Evolutionary conservation across 1,284 basidiomycete genomes (phyloP).

Genomic region (Kwoniella shivajii): DNA sequence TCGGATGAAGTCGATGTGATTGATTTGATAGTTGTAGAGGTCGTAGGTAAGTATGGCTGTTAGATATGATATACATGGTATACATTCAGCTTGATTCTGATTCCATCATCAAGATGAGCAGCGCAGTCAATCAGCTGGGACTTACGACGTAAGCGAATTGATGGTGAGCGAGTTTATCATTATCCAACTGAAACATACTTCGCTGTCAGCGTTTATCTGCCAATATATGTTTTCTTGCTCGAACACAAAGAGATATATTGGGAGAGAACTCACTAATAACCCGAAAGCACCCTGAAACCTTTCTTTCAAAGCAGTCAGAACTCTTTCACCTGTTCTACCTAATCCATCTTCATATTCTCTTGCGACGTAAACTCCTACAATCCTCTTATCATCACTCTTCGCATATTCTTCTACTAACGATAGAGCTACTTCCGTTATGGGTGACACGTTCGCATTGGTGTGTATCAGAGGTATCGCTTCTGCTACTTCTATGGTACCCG

Average conservation of each 20-base stretch:
- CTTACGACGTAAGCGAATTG: conserved; percentile 39
- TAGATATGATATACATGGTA: too few species aligned
- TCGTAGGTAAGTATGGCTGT: conserved; percentile 17
- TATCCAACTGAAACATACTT: conserved; percentile 41
- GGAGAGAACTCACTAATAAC: conserved; percentile 35
- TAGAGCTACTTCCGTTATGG: conserved; percentile 49
- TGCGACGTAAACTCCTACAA: conserved; percentile 52
- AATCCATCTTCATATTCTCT: conserved; percentile 26
- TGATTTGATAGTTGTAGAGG: conserved; percentile 12
- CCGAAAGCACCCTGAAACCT: conserved; percentile 23
- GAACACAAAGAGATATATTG: not conserved
- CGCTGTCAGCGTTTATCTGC: not conserved
- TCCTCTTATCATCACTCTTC: conserved; percentile 13
- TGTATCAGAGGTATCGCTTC: conserved; percentile 54
- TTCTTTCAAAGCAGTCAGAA: conserved; percentile 22
- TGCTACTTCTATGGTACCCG: conserved; percentile 1
- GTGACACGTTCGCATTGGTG: conserved; percentile 47
- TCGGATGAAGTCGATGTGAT: conserved; percentile 1
- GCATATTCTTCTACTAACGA: conserved; percentile 41
- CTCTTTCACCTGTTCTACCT: conserved; percentile 27
- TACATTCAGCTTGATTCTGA: too few species aligned
- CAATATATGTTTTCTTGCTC: not conserved
- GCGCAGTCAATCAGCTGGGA: not conserved
- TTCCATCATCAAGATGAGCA: not conserved
- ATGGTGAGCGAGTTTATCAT: conserved; percentile 34